phyloP scores from a whole-genome alignment of 108 stramenopile species.

The Pseudonitzschia multiseries region DNA sequence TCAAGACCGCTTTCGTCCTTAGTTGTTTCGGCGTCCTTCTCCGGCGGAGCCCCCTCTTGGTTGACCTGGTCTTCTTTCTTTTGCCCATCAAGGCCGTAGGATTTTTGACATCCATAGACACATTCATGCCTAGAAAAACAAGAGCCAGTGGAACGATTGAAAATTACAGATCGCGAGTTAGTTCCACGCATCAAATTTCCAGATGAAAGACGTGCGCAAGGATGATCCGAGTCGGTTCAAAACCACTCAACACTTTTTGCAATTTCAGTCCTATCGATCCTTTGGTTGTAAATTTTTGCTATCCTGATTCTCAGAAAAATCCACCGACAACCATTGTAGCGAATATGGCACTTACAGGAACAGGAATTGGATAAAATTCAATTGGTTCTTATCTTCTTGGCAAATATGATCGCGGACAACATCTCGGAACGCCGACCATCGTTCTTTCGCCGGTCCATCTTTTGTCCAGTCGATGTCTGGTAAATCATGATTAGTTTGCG shows the following conservation, averaged over 20 bases:
- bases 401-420: constrained; percentile 75
- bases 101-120: constrained; percentile 4
- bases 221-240: neutral
- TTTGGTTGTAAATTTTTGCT: neutral
- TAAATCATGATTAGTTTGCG: constrained; percentile 36
- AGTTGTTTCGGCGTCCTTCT: neutral
- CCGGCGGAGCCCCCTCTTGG: neutral
- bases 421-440: constrained; percentile 79
- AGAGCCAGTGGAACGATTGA: too few species aligned
- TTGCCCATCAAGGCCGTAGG: constrained; percentile 6
- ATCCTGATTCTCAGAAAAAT: too few species aligned
- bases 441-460: constrained; percentile 33
- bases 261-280: neutral
- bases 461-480: constrained; percentile 58
- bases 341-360: constrained; percentile 48
- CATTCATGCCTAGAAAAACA: neutral
- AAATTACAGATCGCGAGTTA: too few species aligned
- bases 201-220: too few species aligned
- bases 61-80: neutral
- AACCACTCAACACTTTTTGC: neutral
- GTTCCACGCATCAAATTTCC: too few species aligned
- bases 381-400: constrained; percentile 69
- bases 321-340: too few species aligned
- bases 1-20: constrained; percentile 1
- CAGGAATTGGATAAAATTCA: constrained; percentile 83